These are phyloP conservation scores for Phaffia tasmanica DNA, from an alignment of 768 basidiomycete species.

Conservation along the genomic window DNA sequence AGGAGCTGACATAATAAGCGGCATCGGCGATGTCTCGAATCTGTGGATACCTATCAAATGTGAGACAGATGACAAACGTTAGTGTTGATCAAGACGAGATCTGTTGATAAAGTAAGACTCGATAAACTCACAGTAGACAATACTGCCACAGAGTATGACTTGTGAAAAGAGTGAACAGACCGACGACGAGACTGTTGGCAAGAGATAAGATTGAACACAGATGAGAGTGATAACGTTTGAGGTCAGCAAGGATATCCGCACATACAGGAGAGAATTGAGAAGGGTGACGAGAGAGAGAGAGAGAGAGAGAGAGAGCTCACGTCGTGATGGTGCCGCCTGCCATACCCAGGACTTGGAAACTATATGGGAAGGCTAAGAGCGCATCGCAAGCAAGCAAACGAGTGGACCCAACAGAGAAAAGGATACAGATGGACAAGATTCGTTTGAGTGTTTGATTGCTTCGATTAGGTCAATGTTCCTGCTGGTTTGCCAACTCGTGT, in stretches of 20 bases:
- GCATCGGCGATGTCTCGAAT: slow-evolving; percentile 29
- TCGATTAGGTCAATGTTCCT: too few relatives aligned
- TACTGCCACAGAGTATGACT: slow-evolving; percentile 29
- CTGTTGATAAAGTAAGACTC: background rate
- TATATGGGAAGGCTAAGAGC: slow-evolving; percentile 30
- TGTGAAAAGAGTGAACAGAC: slow-evolving; percentile 27
- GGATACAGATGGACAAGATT: background rate
- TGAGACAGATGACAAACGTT: background rate
- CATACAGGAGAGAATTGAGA: background rate
- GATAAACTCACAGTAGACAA: slow-evolving; percentile 3
- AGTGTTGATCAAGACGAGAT: background rate
- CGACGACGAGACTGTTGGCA: background rate
- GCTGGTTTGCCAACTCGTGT: too few relatives aligned
- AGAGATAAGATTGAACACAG: background rate
- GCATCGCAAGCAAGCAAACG: background rate
- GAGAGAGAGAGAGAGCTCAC: background rate
- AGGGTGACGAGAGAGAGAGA: background rate
- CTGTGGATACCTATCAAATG: slow-evolving; percentile 6
- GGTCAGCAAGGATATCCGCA: too few relatives aligned
- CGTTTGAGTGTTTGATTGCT: too few relatives aligned
- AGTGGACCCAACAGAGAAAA: background rate
- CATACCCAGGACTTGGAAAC: slow-evolving; percentile 29
- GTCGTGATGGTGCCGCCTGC: slow-evolving; percentile 28
- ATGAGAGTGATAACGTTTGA: background rate
- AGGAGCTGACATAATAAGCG: slow-evolving; percentile 20